Evolutionary conservation across 2,329 filamentous ascomycete genomes (phyloP), one percentile per base, ranked within the genome.

Genomic region (Plectosphaerella sp.): DNA sequence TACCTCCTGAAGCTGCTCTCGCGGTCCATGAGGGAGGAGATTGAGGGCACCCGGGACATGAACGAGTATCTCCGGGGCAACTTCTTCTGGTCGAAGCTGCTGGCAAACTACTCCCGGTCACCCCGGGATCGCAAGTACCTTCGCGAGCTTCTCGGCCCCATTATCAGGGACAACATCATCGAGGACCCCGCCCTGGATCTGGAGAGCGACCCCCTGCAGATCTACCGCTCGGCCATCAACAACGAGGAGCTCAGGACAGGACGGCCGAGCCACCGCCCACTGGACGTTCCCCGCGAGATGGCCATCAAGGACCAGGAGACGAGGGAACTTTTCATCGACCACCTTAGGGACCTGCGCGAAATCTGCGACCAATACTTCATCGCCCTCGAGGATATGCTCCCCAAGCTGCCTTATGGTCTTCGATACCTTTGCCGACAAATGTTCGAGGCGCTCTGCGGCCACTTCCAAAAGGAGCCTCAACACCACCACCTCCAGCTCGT

Each of bases 251-350:
- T 99, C 22, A 86, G 91, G 16, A 99, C 94, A 0, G 94, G 94
- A 5, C 84, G 85, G 58, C 84, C 90, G 18, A 96, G 92, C 66
- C 82, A 82, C 48, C 82, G 94, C 56, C 88, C 86, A 35, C 83
- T 90, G 14, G 91, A 97, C 59, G 87, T 99, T 35, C 88, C 91
- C 1, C 84, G 92, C 56, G 94, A 99, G 66, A 80, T 95, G 60
- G 94, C 94, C n/a, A 97, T 99, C 67, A 87, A 92, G 60, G 94
- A 99, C 63, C 87, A 87, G 1, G 94, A 99, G 69, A 97, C 94
- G 1, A 84, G 93, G 61, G 86, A 88, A 54, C 86, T 92, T 24
- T 99, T 99, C 67, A 96, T 99, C 53, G 88, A 94, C 63, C 91
- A 99, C 65, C 78, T 99, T 45, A 89, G 95, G 61, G 93, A 97